Base-by-base conservation (phyloP, 1,284 basidiomycete genomes). In the Grifola frondosa region DNA sequence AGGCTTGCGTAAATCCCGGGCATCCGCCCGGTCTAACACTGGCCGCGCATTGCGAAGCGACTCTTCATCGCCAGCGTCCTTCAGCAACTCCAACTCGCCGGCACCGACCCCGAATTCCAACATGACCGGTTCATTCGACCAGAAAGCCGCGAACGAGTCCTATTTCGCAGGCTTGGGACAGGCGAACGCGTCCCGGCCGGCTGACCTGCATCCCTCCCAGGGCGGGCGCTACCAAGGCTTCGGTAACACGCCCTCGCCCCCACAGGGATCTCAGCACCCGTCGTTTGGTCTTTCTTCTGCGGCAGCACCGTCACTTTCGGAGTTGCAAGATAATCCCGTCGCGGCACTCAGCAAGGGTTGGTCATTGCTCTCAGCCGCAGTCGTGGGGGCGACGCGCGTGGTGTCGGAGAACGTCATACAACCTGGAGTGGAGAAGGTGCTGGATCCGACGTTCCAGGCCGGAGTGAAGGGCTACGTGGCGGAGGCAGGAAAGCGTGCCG, bases 181-280 rank as follows among this genome's bases (percentile, higher is more conserved):
- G 40, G 64, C 73, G 7, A 93, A 93, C 59, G 86, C 88, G 3
- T 66, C 64, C 37, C 78, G 90, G 13, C 74, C 88, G 12, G 76
- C 70, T 5, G 73, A 90, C 59, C 66, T 93, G 22, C 88, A 87
- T 3, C 90, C 90, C 20, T 89, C 86, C 2, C 90, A 91, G 67
- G 91, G 90, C 37, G 91, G 90, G 29, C 78, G 80, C 31, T 93
- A 93, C 63, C 79, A 82, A 53, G 91, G 90, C 12, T 94, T 94
- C 61, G 90, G 90, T 6, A 88, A 66, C 56, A 84, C 84, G 0
- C 82, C 86, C 10, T 64, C 77, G 2, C 78, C 81, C 8, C 59
- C 74, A 10, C 60, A 71, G 1, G 59, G 57, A 6, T 71, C 75
- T 19, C 68, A 74, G 42, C 73, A 80, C 57, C 78, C 83, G 12